phyloP scores from a whole-genome alignment of 2,329 filamentous ascomycete genomes.

The Dothideomycetidae sp. region DNA sequence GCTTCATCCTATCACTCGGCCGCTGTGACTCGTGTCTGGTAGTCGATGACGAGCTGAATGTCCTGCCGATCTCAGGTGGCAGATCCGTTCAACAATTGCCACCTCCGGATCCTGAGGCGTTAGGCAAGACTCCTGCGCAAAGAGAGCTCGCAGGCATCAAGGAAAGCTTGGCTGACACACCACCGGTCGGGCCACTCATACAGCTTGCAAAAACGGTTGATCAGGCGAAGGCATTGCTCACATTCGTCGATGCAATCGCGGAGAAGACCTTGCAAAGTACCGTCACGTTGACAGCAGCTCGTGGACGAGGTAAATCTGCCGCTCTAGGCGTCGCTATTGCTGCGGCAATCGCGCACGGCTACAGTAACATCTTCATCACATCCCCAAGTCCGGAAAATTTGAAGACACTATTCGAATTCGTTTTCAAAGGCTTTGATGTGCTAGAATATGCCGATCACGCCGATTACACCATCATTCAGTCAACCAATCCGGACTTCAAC shows the following conservation, averaged over 20 bases:
- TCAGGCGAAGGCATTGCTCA: conserved; percentile 91
- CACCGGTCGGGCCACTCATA: conserved; percentile 73
- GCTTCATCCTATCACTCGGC: conserved; percentile 90
- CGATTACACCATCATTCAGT: conserved; percentile 96
- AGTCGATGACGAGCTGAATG: conserved; percentile 94
- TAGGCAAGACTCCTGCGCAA: conserved; percentile 54
- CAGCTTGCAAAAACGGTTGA: conserved; percentile 81
- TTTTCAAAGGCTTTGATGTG: conserved; percentile 96
- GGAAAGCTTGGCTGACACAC: conserved; percentile 69
- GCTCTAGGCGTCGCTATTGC: conserved; percentile 89
- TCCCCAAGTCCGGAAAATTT: conserved; percentile 95
- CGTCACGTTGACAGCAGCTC: conserved; percentile 79
- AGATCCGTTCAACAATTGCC: conserved; percentile 77
- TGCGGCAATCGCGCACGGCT: conserved; percentile 85
- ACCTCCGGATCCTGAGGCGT: conserved; percentile 57
- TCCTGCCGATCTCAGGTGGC: conserved; percentile 88
- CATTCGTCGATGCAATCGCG: conserved; percentile 88
- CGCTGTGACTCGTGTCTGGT: conserved; percentile 89
- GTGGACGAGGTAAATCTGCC: conserved; percentile 93
- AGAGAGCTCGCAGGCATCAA: conserved; percentile 75
- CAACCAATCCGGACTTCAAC: conserved; percentile 96
- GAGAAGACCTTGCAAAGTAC: conserved; percentile 93
- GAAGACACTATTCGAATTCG: conserved; percentile 95
- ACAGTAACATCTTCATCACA: conserved; percentile 98
- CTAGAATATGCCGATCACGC: conserved; percentile 87